Base-by-base conservation (phyloP, 2,329 filamentous ascomycete species). In the Uncinocarpus reesii region DNA sequence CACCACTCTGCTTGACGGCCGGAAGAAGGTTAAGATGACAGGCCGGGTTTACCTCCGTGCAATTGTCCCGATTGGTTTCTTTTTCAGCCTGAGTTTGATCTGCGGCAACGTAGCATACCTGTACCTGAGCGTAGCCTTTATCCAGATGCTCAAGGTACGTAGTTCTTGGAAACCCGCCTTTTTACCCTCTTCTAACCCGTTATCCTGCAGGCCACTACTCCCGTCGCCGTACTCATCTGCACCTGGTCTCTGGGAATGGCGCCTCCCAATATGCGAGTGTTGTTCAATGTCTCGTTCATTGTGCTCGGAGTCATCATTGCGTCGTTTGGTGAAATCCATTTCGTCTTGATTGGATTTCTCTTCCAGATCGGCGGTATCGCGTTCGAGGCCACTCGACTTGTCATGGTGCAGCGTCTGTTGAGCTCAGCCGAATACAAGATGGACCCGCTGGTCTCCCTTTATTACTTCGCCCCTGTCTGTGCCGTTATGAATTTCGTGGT, bases 71-170 rank as follows among this genome's bases (percentile, higher is more conserved):
- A 95, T 96, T 61, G 90, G 90, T 57, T 70, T 95, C 64, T 93
- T 95, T 73, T 96, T 95, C 80, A 92, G 85, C 65, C 74, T 95
- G 73, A 92, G 84, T 69, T 77, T 96, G 73, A 95, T 96, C 65
- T 95, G 88, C 70, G 88, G 89, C 63, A 96, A 96, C 73, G 71
- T 94, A 70, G 88, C 90, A 59, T 96, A 96, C 65, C 79, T 95
- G 48, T 95, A 95, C 70, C 79, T 96, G 53, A 92, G 84, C 57
- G 90, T 96, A 51, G 85, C 90, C 52, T 96, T 96, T 69, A 96
- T 96, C 62, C 90, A 96, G 76, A 96, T 96, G 90, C 81, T 96
- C 68, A 96, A 96, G 84, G 84, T 87, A 71, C 58, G 84, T 76
- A 68, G 24, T 32, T 50, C 47, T 21, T 13, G 8, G 3, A 15